These are phyloP conservation scores for Globisporangium apiculatum DNA, from an alignment of 352 stramenopile species.

Conservation along the genomic window DNA sequence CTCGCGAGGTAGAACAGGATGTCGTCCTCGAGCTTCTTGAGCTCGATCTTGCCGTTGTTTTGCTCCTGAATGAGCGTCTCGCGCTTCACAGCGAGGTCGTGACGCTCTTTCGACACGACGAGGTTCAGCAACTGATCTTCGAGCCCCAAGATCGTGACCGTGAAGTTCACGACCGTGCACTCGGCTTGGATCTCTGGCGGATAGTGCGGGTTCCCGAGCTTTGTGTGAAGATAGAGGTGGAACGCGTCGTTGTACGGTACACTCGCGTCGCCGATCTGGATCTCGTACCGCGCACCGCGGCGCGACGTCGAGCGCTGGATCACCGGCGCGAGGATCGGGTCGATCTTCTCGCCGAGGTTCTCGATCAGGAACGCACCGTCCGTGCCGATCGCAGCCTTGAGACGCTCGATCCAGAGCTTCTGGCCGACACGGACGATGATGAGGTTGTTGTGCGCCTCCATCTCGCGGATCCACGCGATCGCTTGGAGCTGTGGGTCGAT, in stretches of 20 bases:
- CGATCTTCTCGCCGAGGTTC: slow-evolving; percentile 92
- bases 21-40: slow-evolving; percentile 94
- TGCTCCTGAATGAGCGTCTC: slow-evolving; percentile 93
- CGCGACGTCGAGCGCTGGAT: slow-evolving; percentile 94
- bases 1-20: slow-evolving; percentile 94
- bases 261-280: slow-evolving; percentile 92
- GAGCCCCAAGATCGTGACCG: slow-evolving; percentile 88
- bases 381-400: slow-evolving; percentile 91
- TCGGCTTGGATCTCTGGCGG: slow-evolving; percentile 94
- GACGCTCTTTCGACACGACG: slow-evolving; percentile 90
- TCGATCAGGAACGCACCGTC: slow-evolving; percentile 92
- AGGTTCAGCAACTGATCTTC: slow-evolving; percentile 92
- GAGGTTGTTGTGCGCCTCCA: slow-evolving; percentile 87
- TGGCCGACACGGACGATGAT: slow-evolving; percentile 93
- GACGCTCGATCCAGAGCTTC: slow-evolving; percentile 91
- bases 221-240: slow-evolving; percentile 93
- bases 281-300: slow-evolving; percentile 89
- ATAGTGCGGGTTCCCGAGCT: slow-evolving; percentile 92
- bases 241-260: slow-evolving; percentile 94
- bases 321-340: slow-evolving; percentile 90
- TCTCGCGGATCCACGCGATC: slow-evolving; percentile 91
- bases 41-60: slow-evolving; percentile 94
- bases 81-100: slow-evolving; percentile 73
- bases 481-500: slow-evolving; percentile 93
- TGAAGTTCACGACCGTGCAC: slow-evolving; percentile 95